phyloP scores from a whole-genome alignment of 106 monocot species.

The Platanthera zijinensis region DNA sequence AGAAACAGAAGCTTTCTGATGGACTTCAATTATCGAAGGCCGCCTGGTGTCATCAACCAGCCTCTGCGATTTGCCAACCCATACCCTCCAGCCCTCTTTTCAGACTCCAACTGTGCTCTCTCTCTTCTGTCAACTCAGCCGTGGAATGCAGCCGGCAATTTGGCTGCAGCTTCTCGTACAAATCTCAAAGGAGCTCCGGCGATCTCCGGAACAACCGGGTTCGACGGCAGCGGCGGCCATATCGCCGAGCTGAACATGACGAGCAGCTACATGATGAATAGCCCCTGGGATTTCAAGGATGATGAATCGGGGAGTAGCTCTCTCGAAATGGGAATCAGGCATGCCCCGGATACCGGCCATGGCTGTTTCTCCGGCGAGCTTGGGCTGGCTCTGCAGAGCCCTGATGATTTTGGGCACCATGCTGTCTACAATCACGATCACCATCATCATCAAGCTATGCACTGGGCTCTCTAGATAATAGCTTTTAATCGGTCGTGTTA shows the following conservation, averaged over 20 bases:
- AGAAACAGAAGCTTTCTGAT: constrained; percentile 43
- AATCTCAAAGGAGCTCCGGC: constrained; percentile 11
- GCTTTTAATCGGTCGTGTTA: too few relatives aligned
- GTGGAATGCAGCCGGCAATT: constrained; percentile 16
- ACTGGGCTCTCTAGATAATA: constrained; percentile 5
- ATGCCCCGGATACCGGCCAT: constrained; percentile 2
- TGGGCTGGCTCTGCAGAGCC: constrained; percentile 66
- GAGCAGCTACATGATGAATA: constrained; percentile 9
- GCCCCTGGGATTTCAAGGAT: constrained; percentile 32
- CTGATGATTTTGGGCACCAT: neutral
- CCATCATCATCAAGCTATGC: neutral
- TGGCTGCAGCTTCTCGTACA: constrained; percentile 9
- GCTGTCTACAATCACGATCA: neutral
- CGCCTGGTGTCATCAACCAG: constrained; percentile 21
- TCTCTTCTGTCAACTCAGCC: constrained; percentile 99
- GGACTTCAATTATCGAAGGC: constrained; percentile 47
- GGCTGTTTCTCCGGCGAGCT: constrained; percentile 73
- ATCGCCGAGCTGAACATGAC: constrained; percentile 18
- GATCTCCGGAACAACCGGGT: constrained; percentile 5
- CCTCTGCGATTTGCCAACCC: neutral
- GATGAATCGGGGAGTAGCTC: constrained; percentile 18
- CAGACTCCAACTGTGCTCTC: constrained; percentile 96
- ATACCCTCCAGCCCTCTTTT: constrained; percentile 1
- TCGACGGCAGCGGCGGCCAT: constrained; percentile 9
- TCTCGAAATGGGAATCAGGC: constrained; percentile 25